Evolutionary conservation across 1,284 basidiomycete genomes (phyloP).

Genomic region (Kwoniella shivajii): DNA sequence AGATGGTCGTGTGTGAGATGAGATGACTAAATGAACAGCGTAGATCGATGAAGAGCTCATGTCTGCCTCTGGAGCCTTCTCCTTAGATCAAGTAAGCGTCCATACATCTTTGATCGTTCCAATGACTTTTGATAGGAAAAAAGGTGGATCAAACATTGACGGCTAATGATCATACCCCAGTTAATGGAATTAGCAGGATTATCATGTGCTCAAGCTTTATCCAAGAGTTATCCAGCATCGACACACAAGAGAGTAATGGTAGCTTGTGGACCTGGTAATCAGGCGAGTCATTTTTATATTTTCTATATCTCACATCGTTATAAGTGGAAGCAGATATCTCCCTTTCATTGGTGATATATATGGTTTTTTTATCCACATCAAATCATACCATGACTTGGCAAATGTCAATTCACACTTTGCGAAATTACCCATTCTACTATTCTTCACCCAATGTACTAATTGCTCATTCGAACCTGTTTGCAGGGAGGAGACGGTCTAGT

Average conservation of each 20-base stretch:
- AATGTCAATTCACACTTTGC: too few species aligned
- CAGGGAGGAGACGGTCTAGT: constrained; percentile 94
- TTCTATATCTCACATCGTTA: not conserved
- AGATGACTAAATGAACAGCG: too few species aligned
- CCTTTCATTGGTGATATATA: too few species aligned
- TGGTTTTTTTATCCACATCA: too few species aligned
- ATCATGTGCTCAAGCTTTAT: constrained; percentile 87
- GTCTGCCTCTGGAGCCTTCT: constrained; percentile 79
- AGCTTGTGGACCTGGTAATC: constrained; percentile 95
- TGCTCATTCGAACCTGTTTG: too few species aligned
- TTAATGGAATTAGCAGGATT: constrained; percentile 99
- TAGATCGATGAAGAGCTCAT: constrained; percentile 95
- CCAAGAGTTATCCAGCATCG: constrained; percentile 69
- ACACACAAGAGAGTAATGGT: constrained; percentile 77
- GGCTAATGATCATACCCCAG: constrained; percentile 36
- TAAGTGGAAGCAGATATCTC: too few species aligned
- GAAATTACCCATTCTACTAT: too few species aligned
- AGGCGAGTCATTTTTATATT: constrained; percentile 52
- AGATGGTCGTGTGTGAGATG: not conserved
- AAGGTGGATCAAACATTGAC: too few species aligned
- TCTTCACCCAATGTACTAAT: too few species aligned
- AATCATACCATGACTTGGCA: too few species aligned
- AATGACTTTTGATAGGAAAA: too few species aligned
- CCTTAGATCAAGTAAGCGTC: constrained; percentile 80
- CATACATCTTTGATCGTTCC: too few species aligned